Evolutionary conservation across 768 basidiomycete genomes (phyloP).

Genomic region (Boletus sp.): DNA sequence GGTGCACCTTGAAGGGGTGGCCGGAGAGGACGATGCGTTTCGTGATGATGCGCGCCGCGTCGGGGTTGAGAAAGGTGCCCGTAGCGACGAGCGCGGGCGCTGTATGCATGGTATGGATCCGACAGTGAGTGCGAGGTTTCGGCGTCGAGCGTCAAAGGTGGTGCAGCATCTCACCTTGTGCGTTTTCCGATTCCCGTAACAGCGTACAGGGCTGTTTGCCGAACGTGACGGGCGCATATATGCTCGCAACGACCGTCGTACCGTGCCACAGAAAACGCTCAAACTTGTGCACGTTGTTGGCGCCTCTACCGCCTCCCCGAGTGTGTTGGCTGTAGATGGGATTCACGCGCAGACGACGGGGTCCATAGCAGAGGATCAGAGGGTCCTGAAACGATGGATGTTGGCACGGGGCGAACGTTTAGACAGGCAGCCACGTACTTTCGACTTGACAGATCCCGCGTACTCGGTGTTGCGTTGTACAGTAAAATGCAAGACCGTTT

Average conservation of each 20-base stretch:
- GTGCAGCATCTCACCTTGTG: slow-evolving; percentile 49
- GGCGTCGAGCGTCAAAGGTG: background rate
- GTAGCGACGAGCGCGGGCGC: slow-evolving; percentile 85
- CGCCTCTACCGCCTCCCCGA: slow-evolving; percentile 83
- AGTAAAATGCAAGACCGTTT: slow-evolving; percentile 87
- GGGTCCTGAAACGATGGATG: slow-evolving; percentile 59
- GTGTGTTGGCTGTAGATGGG: slow-evolving; percentile 94
- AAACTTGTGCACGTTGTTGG: slow-evolving; percentile 97
- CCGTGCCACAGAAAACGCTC: slow-evolving; percentile 89
- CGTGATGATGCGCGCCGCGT: slow-evolving; percentile 87
- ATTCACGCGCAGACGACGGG: slow-evolving; percentile 78
- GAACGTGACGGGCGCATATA: slow-evolving; percentile 86
- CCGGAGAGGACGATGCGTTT: slow-evolving; percentile 96
- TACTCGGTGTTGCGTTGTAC: slow-evolving; percentile 97
- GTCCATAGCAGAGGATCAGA: slow-evolving; percentile 84
- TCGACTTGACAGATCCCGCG: slow-evolving; percentile 82
- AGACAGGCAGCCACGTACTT: slow-evolving; percentile 45
- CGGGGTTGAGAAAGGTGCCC: slow-evolving; percentile 84
- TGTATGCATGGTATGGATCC: slow-evolving; percentile 21
- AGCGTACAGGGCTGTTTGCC: slow-evolving; percentile 76
- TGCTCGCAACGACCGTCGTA: slow-evolving; percentile 76
- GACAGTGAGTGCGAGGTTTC: background rate
- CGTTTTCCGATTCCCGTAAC: slow-evolving; percentile 65
- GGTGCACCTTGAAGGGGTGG: slow-evolving; percentile 96
- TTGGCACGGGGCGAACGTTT: background rate